A percentile compares a stretch with the other conserved stretches of the same genome.
phyloP scores from a whole-genome alignment of 805 yeast species.

The Yarrowia osloensis region DNA sequence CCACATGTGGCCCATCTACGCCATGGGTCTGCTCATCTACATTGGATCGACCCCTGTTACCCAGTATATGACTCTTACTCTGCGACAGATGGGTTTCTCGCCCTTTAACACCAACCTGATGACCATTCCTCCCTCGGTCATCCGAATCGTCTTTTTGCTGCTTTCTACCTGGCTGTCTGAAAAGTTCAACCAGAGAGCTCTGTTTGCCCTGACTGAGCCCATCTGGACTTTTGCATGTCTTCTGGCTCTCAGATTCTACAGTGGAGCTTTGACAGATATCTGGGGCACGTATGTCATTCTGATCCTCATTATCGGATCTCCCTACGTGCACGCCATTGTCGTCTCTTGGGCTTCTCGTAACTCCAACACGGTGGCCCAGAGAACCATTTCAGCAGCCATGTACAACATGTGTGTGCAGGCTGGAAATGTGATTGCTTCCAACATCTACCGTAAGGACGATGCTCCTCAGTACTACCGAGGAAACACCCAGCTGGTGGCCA shows the following conservation, averaged over 20 bases:
- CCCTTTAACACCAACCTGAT: slow-evolving; percentile 56
- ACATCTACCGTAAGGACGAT: slow-evolving; percentile 60
- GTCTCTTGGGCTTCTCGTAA: slow-evolving; percentile 65
- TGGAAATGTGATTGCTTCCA: slow-evolving; percentile 55
- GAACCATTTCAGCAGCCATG: slow-evolving; percentile 66
- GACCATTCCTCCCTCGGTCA: slow-evolving; percentile 44
- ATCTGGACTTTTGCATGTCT: slow-evolving; percentile 34
- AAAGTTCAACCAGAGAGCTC: slow-evolving; percentile 32
- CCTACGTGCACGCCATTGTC: slow-evolving; percentile 54
- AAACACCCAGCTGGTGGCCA: slow-evolving; percentile 43
- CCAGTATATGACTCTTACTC: slow-evolving; percentile 52
- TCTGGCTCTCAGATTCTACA: slow-evolving; percentile 33
- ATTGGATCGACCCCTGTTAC: slow-evolving; percentile 45
- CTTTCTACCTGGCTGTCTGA: slow-evolving; percentile 26
- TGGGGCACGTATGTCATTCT: slow-evolving; percentile 42
- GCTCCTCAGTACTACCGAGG: slow-evolving; percentile 63
- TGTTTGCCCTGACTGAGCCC: slow-evolving; percentile 31
- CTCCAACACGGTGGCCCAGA: slow-evolving; percentile 58
- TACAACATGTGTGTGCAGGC: slow-evolving; percentile 67
- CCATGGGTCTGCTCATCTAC: slow-evolving; percentile 50
- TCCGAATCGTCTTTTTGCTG: slow-evolving; percentile 19
- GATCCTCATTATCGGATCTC: slow-evolving; percentile 38
- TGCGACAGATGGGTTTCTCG: slow-evolving; percentile 53
- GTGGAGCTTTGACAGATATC: slow-evolving; percentile 34
- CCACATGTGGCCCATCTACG: slow-evolving; percentile 58